Conservation (phyloP, 495 filamentous ascomycete species). For the Opeltia flavorubescens region DNA sequence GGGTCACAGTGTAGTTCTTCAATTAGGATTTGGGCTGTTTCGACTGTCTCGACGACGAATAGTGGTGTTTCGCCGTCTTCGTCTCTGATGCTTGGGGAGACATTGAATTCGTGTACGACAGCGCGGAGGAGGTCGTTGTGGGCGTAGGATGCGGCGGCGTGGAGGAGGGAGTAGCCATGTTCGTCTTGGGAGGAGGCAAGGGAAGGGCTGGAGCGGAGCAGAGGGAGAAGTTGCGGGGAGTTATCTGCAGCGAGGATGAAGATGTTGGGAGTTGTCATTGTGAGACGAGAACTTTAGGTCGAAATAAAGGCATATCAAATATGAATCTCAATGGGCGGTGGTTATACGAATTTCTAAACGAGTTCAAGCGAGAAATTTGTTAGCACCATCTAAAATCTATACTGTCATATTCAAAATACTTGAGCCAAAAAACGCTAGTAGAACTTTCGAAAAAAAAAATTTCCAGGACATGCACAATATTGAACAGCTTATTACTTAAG, state of each 20-base stretch:
- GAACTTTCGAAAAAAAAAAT: too few relatives aligned
- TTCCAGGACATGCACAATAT: too few relatives aligned
- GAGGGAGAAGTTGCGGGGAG: constrained; percentile 45
- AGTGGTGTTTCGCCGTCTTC: constrained; percentile 86
- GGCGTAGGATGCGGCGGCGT: constrained; percentile 84
- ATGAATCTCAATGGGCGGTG: too few relatives aligned
- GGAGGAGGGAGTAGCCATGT: constrained; percentile 80
- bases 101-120: constrained; percentile 63
- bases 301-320: too few relatives aligned
- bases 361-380: too few relatives aligned
- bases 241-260: constrained; percentile 71
- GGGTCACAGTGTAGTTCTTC: constrained; percentile 66
- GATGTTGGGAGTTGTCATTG: constrained; percentile 48
- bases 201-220: constrained; percentile 50
- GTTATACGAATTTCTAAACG: too few relatives aligned
- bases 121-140: constrained; percentile 65
- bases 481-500: too few relatives aligned
- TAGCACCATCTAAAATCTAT: too few relatives aligned
- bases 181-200: constrained; percentile 60
- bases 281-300: constrained; percentile 1
- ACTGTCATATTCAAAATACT: too few relatives aligned
- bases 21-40: constrained; percentile 59
- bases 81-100: constrained; percentile 65
- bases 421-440: too few relatives aligned
- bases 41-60: constrained; percentile 67